Conservation (phyloP, 2,329 filamentous ascomycete genomes). For the Lasiodiplodia theobromae region DNA sequence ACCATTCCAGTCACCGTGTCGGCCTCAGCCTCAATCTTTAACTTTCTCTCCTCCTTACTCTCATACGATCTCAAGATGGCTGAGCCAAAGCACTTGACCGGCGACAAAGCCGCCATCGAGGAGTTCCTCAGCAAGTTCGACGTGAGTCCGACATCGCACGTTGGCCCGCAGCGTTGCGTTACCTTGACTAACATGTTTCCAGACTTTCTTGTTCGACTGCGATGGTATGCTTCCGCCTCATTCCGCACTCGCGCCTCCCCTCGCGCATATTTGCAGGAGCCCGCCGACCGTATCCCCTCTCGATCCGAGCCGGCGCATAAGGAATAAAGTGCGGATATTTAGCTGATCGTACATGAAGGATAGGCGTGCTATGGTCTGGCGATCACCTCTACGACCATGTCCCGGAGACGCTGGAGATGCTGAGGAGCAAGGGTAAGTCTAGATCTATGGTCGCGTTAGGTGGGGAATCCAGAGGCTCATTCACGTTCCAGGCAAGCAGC, state of each 20-base stretch:
- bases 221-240: conserved; percentile 70
- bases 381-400: conserved; percentile 87
- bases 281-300: background rate
- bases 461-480: conserved; percentile 7
- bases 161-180: conserved; percentile 29
- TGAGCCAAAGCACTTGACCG: conserved; percentile 71
- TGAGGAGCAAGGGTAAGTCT: conserved; percentile 76
- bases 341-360: conserved; percentile 53
- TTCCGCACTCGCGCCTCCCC: background rate
- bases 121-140: conserved; percentile 92
- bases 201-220: conserved; percentile 96
- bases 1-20: conserved; percentile 7
- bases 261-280: background rate
- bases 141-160: conserved; percentile 63
- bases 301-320: background rate
- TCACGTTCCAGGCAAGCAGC: conserved; percentile 73
- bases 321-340: conserved; percentile 4
- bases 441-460: background rate
- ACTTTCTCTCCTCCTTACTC: background rate
- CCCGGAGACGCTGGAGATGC: conserved; percentile 82
- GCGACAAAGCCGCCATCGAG: conserved; percentile 76
- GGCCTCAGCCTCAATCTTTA: conserved; percentile 18
- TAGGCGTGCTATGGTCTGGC: conserved; percentile 96
- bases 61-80: conserved; percentile 36
- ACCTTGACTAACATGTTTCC: conserved; percentile 32